Percentiles rank a stretch among this genome's conserved stretches.
Conservation (phyloP, 2,329 filamentous ascomycete genomes). For the Sporothrix brunneoviolacea region DNA sequence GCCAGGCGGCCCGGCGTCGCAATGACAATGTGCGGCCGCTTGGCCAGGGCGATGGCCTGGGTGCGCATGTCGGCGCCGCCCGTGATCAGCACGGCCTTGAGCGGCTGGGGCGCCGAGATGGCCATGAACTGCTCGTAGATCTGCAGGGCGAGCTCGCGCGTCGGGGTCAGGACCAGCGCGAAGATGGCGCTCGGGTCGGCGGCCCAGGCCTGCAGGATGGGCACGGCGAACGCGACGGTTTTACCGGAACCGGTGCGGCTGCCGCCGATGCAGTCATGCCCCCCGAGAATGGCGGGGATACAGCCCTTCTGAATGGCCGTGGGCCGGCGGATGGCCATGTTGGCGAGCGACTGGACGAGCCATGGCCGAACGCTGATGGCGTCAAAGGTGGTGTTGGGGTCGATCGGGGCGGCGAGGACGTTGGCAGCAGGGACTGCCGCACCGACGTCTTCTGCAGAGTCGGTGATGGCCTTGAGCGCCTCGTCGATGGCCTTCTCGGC, state of each 20-base stretch:
- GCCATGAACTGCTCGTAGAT: slow-evolving; percentile 96
- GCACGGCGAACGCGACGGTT: slow-evolving; percentile 90
- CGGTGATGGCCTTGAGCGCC: slow-evolving; percentile 2
- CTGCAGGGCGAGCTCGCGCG: slow-evolving; percentile 84
- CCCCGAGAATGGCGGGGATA: slow-evolving; percentile 87
- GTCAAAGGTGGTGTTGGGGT: slow-evolving; percentile 60
- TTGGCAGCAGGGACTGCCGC: slow-evolving; percentile 5
- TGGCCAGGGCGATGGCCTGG: slow-evolving; percentile 77
- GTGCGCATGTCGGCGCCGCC: slow-evolving; percentile 88
- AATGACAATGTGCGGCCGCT: slow-evolving; percentile 84
- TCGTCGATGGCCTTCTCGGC: slow-evolving; percentile 4
- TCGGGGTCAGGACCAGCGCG: slow-evolving; percentile 82
- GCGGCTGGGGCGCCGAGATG: slow-evolving; percentile 76
- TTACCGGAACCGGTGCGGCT: slow-evolving; percentile 95
- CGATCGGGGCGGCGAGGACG: slow-evolving; percentile 43
- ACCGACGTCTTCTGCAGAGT: not conserved
- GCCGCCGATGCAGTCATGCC: slow-evolving; percentile 89
- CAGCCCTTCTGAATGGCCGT: slow-evolving; percentile 90
- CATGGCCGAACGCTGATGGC: slow-evolving; percentile 72
- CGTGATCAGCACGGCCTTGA: slow-evolving; percentile 85
- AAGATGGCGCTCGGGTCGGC: slow-evolving; percentile 89
- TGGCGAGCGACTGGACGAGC: slow-evolving; percentile 73
- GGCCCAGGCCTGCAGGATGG: slow-evolving; percentile 89
- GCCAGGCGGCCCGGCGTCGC: slow-evolving; percentile 89
- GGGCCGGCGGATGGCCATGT: slow-evolving; percentile 75